These are phyloP conservation scores for Aspergillus steynii DNA, from an alignment of 495 filamentous ascomycete genomes.

Conservation along the genomic window DNA sequence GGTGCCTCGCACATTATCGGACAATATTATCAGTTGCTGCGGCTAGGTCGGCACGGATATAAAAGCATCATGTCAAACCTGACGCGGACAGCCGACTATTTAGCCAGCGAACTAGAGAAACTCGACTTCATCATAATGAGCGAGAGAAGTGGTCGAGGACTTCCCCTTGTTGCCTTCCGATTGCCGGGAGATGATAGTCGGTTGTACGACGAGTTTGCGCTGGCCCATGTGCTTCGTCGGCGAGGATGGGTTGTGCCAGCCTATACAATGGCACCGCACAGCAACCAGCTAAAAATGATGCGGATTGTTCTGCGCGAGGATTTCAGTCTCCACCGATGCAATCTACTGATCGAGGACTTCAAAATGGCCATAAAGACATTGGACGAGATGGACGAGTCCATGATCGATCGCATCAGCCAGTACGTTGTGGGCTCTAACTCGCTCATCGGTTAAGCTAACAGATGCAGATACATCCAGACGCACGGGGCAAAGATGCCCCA, in stretches of 20 bases:
- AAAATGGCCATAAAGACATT: slow-evolving; percentile 66
- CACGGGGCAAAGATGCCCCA: slow-evolving; percentile 49
- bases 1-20: slow-evolving; percentile 90
- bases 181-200: slow-evolving; percentile 58
- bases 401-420: slow-evolving; percentile 59
- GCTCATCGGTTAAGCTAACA: slow-evolving; percentile 5
- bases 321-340: slow-evolving; percentile 75
- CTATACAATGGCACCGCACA: slow-evolving; percentile 91
- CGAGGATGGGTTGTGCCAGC: slow-evolving; percentile 90
- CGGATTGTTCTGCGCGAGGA: slow-evolving; percentile 88
- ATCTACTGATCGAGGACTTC: slow-evolving; percentile 70
- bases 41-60: slow-evolving; percentile 87
- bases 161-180: slow-evolving; percentile 86
- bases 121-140: slow-evolving; percentile 86
- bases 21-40: slow-evolving; percentile 94
- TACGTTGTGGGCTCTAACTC: slow-evolving; percentile 45
- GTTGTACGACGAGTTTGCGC: slow-evolving; percentile 77
- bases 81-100: slow-evolving; percentile 79
- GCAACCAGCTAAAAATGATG: slow-evolving; percentile 77
- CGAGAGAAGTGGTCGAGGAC: slow-evolving; percentile 67
- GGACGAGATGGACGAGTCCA: slow-evolving; percentile 66
- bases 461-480: slow-evolving; percentile 43
- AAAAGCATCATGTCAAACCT: slow-evolving; percentile 84
- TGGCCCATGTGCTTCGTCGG: slow-evolving; percentile 79
- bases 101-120: slow-evolving; percentile 64